Evolutionary conservation across 345 rosid species (phyloP).

Genomic region (Cochlearia excelsa): DNA sequence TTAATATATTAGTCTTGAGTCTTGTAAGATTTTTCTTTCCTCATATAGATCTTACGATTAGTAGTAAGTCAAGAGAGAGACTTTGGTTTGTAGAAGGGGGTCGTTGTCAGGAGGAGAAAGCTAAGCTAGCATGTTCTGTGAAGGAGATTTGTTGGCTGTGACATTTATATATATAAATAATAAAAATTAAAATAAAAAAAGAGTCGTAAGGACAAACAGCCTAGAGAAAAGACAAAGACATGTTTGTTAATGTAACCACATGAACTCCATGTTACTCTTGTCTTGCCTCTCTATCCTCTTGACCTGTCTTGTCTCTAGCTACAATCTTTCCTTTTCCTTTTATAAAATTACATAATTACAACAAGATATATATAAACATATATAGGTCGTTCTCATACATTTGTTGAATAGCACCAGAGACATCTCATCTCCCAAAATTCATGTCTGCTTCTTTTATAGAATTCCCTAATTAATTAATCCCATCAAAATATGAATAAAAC

Average conservation of each 20-base stretch:
- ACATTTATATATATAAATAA: background rate
- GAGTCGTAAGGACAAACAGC: conserved; percentile 25
- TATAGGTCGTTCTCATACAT: conserved; percentile 19
- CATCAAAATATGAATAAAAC: background rate
- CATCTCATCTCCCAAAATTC: conserved; percentile 25
- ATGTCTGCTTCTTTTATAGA: conserved; percentile 25
- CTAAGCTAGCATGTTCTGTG: conserved; percentile 32
- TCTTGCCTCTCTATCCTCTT: conserved; percentile 24
- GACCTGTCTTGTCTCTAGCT: conserved; percentile 25
- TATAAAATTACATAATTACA: background rate
- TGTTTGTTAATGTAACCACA: conserved; percentile 27
- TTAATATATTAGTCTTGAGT: background rate
- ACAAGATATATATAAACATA: background rate
- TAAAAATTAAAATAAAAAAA: conserved; percentile 4
- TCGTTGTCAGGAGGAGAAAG: conserved; percentile 23
- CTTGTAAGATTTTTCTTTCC: background rate
- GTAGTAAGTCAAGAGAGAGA: background rate
- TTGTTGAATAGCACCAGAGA: conserved; percentile 12
- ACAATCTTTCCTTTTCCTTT: conserved; percentile 24
- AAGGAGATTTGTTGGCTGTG: conserved; percentile 18
- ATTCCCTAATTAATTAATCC: background rate
- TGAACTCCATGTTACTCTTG: conserved; percentile 39
- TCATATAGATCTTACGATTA: background rate
- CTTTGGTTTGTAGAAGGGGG: conserved; percentile 14
- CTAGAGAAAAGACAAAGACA: conserved; percentile 34